Evolutionary conservation across 169 alveolate genomes (phyloP).

Genomic region (Cryptosporidium ryanae): DNA sequence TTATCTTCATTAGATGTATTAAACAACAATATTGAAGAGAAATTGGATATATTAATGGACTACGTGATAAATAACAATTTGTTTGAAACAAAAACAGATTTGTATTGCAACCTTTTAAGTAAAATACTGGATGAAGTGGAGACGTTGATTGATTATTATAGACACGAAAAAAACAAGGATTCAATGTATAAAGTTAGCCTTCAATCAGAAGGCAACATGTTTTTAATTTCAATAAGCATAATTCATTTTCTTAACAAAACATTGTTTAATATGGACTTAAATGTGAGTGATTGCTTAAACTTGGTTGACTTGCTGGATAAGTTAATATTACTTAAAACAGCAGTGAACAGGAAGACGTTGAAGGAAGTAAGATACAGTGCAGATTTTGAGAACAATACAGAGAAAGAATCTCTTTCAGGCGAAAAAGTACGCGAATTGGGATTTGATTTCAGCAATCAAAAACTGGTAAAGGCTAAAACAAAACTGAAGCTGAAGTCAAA

Average conservation of each 20-base stretch:
- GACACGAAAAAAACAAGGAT: not conserved
- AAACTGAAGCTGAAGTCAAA: not conserved
- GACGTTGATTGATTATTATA: not conserved
- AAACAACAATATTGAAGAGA: not conserved
- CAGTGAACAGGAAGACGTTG: not conserved
- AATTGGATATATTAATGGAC: conserved; percentile 13
- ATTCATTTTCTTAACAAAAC: conserved; percentile 22
- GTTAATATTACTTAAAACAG: conserved; percentile 21
- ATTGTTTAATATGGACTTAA: not conserved
- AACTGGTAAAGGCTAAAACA: too few species aligned
- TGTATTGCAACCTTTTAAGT: conserved; percentile 4
- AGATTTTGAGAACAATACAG: not conserved
- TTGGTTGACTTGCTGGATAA: conserved; percentile 7
- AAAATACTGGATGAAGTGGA: conserved; percentile 5
- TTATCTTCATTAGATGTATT: not conserved
- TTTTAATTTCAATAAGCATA: conserved; percentile 12
- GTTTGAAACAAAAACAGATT: not conserved
- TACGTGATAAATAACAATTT: not conserved
- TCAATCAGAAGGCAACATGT: not conserved
- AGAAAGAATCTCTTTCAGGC: not conserved
- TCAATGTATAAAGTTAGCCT: not conserved
- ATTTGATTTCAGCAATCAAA: too few species aligned
- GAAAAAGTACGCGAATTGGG: too few species aligned
- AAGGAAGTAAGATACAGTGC: not conserved
- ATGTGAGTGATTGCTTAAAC: not conserved